Percentiles rank a stretch among this genome's conserved stretches.
phyloP scores from a whole-genome alignment of 2,329 filamentous ascomycete genomes.

The Pseudomassariella vexata region DNA sequence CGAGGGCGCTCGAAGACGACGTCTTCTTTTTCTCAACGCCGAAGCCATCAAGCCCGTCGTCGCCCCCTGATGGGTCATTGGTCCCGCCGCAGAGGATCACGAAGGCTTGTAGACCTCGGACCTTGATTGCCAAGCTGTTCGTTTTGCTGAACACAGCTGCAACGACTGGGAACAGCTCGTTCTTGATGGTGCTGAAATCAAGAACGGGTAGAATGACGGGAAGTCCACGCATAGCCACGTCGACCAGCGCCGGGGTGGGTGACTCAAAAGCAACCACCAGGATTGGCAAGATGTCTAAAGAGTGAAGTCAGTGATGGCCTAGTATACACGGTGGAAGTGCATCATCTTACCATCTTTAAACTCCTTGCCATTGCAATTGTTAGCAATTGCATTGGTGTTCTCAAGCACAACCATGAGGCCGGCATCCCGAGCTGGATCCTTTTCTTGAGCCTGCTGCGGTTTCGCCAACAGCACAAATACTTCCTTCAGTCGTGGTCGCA shows the following conservation, averaged over 20 bases:
- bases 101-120: constrained; percentile 85
- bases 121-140: constrained; percentile 89
- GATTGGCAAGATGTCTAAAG: constrained; percentile 76
- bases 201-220: constrained; percentile 78
- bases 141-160: constrained; percentile 88
- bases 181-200: constrained; percentile 95
- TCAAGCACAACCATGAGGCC: constrained; percentile 89
- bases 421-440: constrained; percentile 78
- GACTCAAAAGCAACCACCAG: constrained; percentile 81
- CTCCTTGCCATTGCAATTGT: constrained; percentile 82
- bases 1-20: constrained; percentile 70
- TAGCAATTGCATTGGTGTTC: constrained; percentile 68
- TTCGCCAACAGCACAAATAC: constrained; percentile 66
- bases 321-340: background rate
- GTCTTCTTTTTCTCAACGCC: constrained; percentile 50
- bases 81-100: constrained; percentile 81
- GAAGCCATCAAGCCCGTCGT: constrained; percentile 75
- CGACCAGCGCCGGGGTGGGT: constrained; percentile 81
- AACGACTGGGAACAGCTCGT: constrained; percentile 90
- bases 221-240: constrained; percentile 74
- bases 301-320: constrained; percentile 5
- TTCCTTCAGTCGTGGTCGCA: constrained; percentile 78
- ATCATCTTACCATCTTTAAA: constrained; percentile 76
- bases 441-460: constrained; percentile 56
- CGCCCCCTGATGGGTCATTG: constrained; percentile 38